These are phyloP conservation scores for Saccharomyces hybrid DNA, from an alignment of 1,139 yeast genomes.

Conservation along the genomic window DNA sequence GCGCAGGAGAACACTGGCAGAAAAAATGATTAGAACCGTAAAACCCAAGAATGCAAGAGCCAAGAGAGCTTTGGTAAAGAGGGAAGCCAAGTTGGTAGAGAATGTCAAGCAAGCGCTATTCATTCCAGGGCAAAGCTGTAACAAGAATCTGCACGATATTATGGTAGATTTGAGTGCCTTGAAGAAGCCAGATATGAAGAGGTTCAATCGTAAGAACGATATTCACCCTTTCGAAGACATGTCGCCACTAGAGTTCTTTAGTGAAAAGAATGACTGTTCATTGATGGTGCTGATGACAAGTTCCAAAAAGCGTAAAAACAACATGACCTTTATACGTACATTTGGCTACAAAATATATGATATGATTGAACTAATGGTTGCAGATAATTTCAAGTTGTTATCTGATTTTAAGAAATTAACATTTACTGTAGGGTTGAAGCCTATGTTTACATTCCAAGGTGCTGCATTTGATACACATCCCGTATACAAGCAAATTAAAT, in stretches of 20 bases:
- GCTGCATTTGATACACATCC: constrained; percentile 88
- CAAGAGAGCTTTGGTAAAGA: constrained; percentile 85
- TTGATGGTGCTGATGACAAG: constrained; percentile 72
- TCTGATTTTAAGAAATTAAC: constrained; percentile 75
- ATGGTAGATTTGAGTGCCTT: constrained; percentile 84
- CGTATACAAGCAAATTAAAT: constrained; percentile 74
- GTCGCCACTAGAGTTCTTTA: constrained; percentile 76
- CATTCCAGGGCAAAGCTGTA: constrained; percentile 81
- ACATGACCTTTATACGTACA: constrained; percentile 78
- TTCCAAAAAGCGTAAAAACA: constrained; percentile 91
- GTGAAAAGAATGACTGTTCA: constrained; percentile 90
- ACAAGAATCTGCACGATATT: constrained; percentile 75
- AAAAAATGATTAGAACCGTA: constrained; percentile 57
- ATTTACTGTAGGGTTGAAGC: constrained; percentile 83
- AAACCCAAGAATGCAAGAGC: constrained; percentile 94
- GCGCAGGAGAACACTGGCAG: background rate
- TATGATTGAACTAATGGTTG: constrained; percentile 83
- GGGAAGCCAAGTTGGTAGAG: constrained; percentile 82
- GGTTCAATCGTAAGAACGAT: constrained; percentile 82
- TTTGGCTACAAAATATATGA: constrained; percentile 87
- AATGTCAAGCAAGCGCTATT: constrained; percentile 85
- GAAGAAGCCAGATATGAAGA: constrained; percentile 85
- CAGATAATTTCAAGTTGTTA: constrained; percentile 60
- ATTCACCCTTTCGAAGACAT: constrained; percentile 91
- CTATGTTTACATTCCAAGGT: constrained; percentile 91